Evolutionary conservation across 352 stramenopile species (phyloP).

Genomic region (Phytopythium litorale): DNA sequence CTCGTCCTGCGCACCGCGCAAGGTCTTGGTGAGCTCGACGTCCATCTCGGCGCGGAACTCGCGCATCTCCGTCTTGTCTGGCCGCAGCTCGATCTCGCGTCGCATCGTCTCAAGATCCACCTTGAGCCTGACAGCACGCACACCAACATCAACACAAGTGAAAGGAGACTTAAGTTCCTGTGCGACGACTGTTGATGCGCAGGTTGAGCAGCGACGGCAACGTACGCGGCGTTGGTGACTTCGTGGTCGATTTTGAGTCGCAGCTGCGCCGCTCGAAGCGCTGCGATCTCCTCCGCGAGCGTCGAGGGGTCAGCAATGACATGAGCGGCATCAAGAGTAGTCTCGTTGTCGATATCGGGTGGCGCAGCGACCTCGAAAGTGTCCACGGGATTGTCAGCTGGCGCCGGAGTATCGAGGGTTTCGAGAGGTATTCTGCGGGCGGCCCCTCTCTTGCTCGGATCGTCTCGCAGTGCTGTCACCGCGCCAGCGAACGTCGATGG

Average conservation of each 20-base stretch:
- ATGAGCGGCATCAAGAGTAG: not conserved
- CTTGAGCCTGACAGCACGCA: slow-evolving; percentile 15
- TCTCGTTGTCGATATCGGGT: not conserved
- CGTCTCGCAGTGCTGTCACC: not conserved
- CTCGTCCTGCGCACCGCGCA: slow-evolving; percentile 19
- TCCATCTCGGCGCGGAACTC: slow-evolving; percentile 44
- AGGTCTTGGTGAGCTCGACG: slow-evolving; percentile 13
- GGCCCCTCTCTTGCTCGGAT: not conserved
- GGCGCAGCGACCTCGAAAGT: not conserved
- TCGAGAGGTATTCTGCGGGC: not conserved
- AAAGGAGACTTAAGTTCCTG: not conserved
- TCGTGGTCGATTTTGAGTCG: slow-evolving; percentile 65
- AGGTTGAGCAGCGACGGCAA: not conserved
- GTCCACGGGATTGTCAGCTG: not conserved
- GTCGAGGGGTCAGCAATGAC: slow-evolving; percentile 12
- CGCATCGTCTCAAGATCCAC: slow-evolving; percentile 37
- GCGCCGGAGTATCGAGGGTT: not conserved
- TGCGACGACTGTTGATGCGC: not conserved
- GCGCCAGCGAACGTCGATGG: not conserved
- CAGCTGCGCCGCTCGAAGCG: slow-evolving; percentile 46
- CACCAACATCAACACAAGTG: not conserved
- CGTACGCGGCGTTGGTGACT: slow-evolving; percentile 24
- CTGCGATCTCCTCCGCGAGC: slow-evolving; percentile 46
- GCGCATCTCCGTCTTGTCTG: slow-evolving; percentile 28
- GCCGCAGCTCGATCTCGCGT: slow-evolving; percentile 28